These are phyloP conservation scores for Trametes hirsuta DNA, from an alignment of 1,284 basidiomycete species.

Conservation along the genomic window DNA sequence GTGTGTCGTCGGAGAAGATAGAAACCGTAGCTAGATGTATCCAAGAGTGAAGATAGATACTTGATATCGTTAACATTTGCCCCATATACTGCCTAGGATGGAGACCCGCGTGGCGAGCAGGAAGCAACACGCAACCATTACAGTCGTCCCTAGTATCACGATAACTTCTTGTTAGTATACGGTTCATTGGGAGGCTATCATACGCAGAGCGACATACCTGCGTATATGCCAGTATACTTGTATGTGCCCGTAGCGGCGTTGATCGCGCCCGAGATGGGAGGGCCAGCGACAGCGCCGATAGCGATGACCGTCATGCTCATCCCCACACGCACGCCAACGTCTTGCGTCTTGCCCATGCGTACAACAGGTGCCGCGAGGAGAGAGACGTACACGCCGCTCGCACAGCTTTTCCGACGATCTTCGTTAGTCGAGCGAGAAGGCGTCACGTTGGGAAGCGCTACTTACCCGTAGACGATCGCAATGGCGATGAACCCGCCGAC, in stretches of 20 bases:
- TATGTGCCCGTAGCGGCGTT: slow-evolving; percentile 47
- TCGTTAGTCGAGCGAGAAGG: neutral
- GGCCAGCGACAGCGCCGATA: slow-evolving; percentile 52
- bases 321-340: slow-evolving; percentile 62
- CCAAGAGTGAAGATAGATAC: neutral
- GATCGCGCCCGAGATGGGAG: slow-evolving; percentile 64
- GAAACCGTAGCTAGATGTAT: neutral
- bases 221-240: slow-evolving; percentile 60
- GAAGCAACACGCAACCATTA: slow-evolving; percentile 18
- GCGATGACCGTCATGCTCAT: slow-evolving; percentile 57
- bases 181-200: neutral
- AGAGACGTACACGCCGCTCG: slow-evolving; percentile 59
- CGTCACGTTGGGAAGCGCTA: neutral
- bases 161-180: neutral
- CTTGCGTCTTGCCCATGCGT: slow-evolving; percentile 58
- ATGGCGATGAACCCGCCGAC: slow-evolving; percentile 46
- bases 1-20: neutral
- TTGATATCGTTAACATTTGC: slow-evolving; percentile 8
- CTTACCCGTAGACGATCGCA: slow-evolving; percentile 56
- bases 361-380: slow-evolving; percentile 59
- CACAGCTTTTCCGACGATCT: slow-evolving; percentile 39
- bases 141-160: slow-evolving; percentile 9
- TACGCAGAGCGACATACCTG: slow-evolving; percentile 42
- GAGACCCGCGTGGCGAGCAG: slow-evolving; percentile 13
- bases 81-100: slow-evolving; percentile 17